Conservation (phyloP, 805 yeast species). For the Candida berthetii region DNA sequence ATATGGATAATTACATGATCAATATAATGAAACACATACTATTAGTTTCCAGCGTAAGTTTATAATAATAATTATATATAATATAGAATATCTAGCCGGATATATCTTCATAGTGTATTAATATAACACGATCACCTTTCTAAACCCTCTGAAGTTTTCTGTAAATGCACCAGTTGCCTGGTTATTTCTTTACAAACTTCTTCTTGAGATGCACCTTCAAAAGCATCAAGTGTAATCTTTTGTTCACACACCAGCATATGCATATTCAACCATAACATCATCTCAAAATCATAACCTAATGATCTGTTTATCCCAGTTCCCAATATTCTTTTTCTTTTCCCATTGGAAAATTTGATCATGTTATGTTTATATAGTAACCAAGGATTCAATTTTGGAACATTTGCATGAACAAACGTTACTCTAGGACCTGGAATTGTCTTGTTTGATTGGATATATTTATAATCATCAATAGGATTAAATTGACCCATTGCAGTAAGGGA, state of each 20-base stretch:
- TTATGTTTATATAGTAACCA: slow-evolving; percentile 7
- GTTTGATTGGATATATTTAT: slow-evolving; percentile 8
- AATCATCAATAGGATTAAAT: slow-evolving; percentile 41
- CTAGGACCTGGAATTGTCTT: slow-evolving; percentile 7
- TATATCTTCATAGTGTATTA: no score
- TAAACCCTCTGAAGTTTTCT: no score
- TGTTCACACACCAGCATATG: not conserved
- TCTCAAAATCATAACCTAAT: slow-evolving; percentile 20
- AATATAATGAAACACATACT: no score
- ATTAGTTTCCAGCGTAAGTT: no score
- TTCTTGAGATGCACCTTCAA: not conserved
- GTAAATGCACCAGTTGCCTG: no score
- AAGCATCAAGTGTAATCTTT: not conserved
- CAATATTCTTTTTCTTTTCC: slow-evolving; percentile 12
- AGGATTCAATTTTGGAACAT: slow-evolving; percentile 23
- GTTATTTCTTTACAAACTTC: not conserved
- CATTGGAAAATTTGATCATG: slow-evolving; percentile 1
- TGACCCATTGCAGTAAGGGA: slow-evolving; percentile 39
- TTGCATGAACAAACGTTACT: slow-evolving; percentile 22
- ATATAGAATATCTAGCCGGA: no score
- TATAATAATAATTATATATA: no score
- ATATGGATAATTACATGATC: no score
- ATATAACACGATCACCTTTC: no score
- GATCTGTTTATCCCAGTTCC: slow-evolving; percentile 5
- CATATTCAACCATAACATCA: slow-evolving; percentile 1